Evolutionary conservation across 169 alveolate species (phyloP).

Genomic region (Eimeria zaria): DNA sequence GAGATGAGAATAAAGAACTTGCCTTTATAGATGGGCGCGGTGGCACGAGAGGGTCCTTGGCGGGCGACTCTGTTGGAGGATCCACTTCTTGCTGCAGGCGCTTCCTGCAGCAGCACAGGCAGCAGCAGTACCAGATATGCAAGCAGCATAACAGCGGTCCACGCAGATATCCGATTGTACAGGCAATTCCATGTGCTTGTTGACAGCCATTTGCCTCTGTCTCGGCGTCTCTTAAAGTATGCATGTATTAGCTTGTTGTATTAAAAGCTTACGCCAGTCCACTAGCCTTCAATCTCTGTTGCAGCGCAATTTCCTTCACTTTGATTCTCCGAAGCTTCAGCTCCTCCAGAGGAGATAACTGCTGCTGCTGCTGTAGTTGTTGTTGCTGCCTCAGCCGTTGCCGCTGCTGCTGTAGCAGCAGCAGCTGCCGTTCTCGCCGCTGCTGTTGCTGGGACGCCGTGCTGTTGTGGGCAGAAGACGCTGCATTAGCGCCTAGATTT

Average conservation of each 20-base stretch:
- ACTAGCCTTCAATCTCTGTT: conserved; percentile 38
- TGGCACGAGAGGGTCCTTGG: conserved; percentile 4
- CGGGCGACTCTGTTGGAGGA: neutral
- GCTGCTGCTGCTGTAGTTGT: conserved; percentile 68
- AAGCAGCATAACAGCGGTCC: neutral
- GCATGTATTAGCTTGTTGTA: neutral
- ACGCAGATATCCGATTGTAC: neutral
- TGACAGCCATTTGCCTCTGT: neutral
- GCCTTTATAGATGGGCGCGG: conserved; percentile 54
- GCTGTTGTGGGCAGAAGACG: neutral
- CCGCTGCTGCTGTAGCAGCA: conserved; percentile 68
- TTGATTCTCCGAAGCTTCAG: conserved; percentile 49
- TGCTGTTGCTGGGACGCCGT: conserved; percentile 29
- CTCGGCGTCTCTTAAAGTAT: neutral
- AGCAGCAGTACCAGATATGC: neutral
- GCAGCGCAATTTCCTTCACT: conserved; percentile 60
- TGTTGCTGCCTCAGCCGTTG: conserved; percentile 67
- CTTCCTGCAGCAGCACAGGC: conserved; percentile 56
- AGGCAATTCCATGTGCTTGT: neutral
- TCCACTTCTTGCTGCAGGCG: conserved; percentile 50
- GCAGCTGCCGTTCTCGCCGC: conserved; percentile 41
- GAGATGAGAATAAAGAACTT: neutral
- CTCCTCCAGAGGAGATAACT: conserved; percentile 44
- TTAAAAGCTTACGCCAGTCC: conserved; percentile 34
- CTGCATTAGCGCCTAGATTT: neutral